phyloP scores from a whole-genome alignment of 805 yeast genomes.

The Suhomyces vadensis region DNA sequence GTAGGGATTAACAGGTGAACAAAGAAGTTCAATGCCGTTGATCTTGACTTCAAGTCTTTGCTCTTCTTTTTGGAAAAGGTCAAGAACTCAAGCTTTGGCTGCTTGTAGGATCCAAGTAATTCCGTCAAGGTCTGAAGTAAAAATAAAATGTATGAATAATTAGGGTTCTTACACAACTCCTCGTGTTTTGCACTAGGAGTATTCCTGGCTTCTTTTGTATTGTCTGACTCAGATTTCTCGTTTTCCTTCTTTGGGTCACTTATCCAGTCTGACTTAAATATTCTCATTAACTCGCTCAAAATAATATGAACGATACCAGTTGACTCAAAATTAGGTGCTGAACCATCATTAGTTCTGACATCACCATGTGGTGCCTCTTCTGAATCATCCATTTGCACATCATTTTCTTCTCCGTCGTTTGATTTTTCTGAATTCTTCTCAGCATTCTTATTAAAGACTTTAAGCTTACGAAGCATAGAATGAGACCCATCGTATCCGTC shows the following conservation, averaged over 20 bases:
- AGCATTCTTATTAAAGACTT: neutral
- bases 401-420: conserved; percentile 13
- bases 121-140: conserved; percentile 69
- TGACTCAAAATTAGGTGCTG: conserved; percentile 12
- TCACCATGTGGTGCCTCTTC: conserved; percentile 14
- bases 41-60: conserved; percentile 60
- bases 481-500: conserved; percentile 41
- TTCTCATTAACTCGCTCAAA: conserved; percentile 62
- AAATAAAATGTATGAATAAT: conserved; percentile 67
- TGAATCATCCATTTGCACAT: conserved; percentile 33
- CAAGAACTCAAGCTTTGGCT: conserved; percentile 77
- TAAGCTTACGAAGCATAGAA: neutral
- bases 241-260: conserved; percentile 22
- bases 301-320: conserved; percentile 66
- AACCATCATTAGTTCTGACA: neutral
- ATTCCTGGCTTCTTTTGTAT: conserved; percentile 16
- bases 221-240: neutral
- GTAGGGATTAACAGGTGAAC: conserved; percentile 72
- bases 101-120: conserved; percentile 72
- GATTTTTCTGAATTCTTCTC: neutral
- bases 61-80: conserved; percentile 64
- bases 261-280: conserved; percentile 40
- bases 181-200: conserved; percentile 9
- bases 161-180: conserved; percentile 16
- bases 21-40: conserved; percentile 75